These are phyloP conservation scores for Epipyxis sp. DNA, from an alignment of 108 stramenopile genomes.

Conservation along the genomic window DNA sequence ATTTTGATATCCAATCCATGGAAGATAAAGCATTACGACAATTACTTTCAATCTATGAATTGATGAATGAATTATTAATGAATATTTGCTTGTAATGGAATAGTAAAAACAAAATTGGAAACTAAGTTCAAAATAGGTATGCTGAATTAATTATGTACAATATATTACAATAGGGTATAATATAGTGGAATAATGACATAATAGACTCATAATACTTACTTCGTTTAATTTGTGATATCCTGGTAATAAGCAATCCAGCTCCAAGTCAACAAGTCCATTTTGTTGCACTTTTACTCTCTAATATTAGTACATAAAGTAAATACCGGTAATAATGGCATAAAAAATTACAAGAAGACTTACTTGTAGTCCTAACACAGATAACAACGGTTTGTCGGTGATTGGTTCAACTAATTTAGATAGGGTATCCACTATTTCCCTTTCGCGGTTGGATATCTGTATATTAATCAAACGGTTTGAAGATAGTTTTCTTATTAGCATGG, in stretches of 20 bases:
- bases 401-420: constrained; percentile 29
- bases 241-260: neutral
- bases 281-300: neutral
- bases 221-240: neutral
- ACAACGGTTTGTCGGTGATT: neutral
- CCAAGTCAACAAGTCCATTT: neutral
- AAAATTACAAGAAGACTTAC: neutral
- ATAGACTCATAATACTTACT: neutral
- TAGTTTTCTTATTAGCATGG: no score
- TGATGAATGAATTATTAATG: neutral
- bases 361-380: neutral
- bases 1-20: neutral
- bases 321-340: neutral
- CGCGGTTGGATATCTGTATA: no score
- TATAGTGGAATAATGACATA: no score
- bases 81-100: neutral
- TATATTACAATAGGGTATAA: no score
- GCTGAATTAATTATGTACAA: no score
- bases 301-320: neutral
- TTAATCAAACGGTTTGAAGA: no score
- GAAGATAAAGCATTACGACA: no score
- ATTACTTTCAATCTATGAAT: neutral
- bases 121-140: neutral
- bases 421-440: no score
- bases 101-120: neutral